Evolutionary conservation across 83 land plant genomes (phyloP), one percentile per base, ranked within the genome.

Genomic region (Larix sibirica): DNA sequence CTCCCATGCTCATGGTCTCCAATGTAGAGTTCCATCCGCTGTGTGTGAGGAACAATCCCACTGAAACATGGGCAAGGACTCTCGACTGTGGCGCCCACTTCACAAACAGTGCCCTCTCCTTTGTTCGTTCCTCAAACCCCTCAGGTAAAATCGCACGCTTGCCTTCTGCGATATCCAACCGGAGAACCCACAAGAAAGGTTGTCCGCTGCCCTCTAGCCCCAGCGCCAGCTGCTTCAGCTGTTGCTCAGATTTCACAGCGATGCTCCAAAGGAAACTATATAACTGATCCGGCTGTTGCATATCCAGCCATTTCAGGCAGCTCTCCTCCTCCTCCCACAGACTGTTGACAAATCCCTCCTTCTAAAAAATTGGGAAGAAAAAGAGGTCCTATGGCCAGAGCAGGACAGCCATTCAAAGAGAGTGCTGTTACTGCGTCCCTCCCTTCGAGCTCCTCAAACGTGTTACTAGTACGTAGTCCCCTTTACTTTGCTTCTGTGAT

Each of bases 191-290:
- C 9, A 26, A 84, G 84, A 79, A 79, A 50, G 12, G 78, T 54
- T 89, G 91, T 64, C 80, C 83, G 63, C 89, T 86, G 80, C 16
- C 17, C 78, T 89, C 89, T 47, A 89, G 60, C 18, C 91, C 91
- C 0, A 64, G 28, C 0, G 91, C 91, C 66, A 89, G 69, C 82
- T 89, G 89, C 20, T 5, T 21, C 40, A 82, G 20, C 82, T 89
- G 91, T 38, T 84, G 83, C 17, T 18, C 12, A 21, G 89, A 59
- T 6, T 85, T 82, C 2, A 87, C 85, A 20, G 87, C 92, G 2
- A 83, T 83, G 80, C 92, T 86, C 91, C 91, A 61, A 90, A 90
- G 0, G 83, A 86, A 26, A 90, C 83, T 50, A 90, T 8, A 90
- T 58, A 2, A 90, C 92, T 6, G 92, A 90, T 21, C 83, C 1